Evolutionary conservation across 768 basidiomycete species (phyloP), one percentile per base, ranked within the genome.

Genomic region (Hirschioporus abietinus): DNA sequence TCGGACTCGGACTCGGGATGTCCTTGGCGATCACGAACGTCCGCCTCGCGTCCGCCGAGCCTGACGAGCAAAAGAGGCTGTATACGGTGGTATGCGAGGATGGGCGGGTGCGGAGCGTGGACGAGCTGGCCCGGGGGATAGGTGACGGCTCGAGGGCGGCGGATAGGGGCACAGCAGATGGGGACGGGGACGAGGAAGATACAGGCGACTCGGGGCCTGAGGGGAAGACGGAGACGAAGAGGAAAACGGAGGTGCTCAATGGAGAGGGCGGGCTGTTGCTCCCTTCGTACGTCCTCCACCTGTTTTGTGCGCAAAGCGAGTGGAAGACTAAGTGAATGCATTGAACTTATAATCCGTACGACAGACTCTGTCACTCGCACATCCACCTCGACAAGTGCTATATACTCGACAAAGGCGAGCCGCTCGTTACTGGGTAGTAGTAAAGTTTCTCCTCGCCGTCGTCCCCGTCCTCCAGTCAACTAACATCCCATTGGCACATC

Each of bases 381-480:
- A 83, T 89, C 70, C 87, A 88, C 74, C 80, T 89, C 35, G 87
- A 89, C 78, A 88, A 89, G 75, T 88, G 86, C 75, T 88, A 88
- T 72, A 83, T 89, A 63, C 77, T 89, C 65, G 83, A 83, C 69
- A 75, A 81, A 74, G 87, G 85, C 68, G 81, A 80, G 64, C 75
- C 80, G 24, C 80, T 88, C 58, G 70, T 79, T 25, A 80, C 79
- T 60, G 86, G 87, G 87, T 88, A 75, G 64, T 81, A 70, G 57
- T 60, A 52, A n/a, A 58, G 25, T 65, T 42, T 60, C 35, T 26
- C 60, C 59, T 25, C 52, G 24, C n/a, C 30, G 23, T 27, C 30
- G 24, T 35, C 35, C 15, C 35, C 15, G 42, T 52, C 42, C 20
- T 30, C 30, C 12, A 52, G 12, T 52, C 12, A 52, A 5, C 42